These are phyloP conservation scores for Talaromyces sp. DNA, from an alignment of 2,329 filamentous ascomycete genomes.

Conservation along the genomic window DNA sequence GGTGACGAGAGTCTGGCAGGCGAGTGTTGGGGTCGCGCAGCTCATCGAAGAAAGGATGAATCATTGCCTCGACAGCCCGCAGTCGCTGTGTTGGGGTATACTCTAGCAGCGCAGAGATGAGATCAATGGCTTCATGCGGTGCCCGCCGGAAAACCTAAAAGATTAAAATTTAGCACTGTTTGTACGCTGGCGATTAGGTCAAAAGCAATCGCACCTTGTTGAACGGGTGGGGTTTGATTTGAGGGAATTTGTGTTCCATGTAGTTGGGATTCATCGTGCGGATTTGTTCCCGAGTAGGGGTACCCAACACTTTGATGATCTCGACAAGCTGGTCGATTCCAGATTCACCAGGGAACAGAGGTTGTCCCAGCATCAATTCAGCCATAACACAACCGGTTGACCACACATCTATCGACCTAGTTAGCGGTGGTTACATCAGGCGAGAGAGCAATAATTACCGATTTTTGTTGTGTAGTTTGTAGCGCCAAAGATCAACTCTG, in stretches of 20 bases:
- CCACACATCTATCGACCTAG: constrained; percentile 74
- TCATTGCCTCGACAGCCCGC: constrained; percentile 91
- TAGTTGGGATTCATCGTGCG: constrained; percentile 99
- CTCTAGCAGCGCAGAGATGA: constrained; percentile 89
- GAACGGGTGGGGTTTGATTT: constrained; percentile 99
- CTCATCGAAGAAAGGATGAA: constrained; percentile 98
- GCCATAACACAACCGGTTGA: constrained; percentile 99
- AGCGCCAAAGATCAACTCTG: constrained; percentile 95
- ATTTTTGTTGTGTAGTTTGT: constrained; percentile 99
- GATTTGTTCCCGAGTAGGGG: constrained; percentile 94
- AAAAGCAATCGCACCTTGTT: constrained; percentile 61
- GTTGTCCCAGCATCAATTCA: constrained; percentile 96
- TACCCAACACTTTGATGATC: constrained; percentile 98
- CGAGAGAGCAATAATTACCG: constrained; percentile 53
- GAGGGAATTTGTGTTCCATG: constrained; percentile 99
- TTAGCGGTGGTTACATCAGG: not conserved
- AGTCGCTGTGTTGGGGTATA: constrained; percentile 96
- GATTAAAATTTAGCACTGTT: not conserved
- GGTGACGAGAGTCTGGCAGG: constrained; percentile 89
- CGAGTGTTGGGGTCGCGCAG: constrained; percentile 85
- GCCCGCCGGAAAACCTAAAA: constrained; percentile 87
- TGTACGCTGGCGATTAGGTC: not conserved
- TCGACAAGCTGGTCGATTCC: constrained; percentile 98
- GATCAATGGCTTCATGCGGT: constrained; percentile 83
- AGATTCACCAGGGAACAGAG: constrained; percentile 94